Conservation (phyloP, 805 yeast genomes). For the Myxozyma udenii region DNA sequence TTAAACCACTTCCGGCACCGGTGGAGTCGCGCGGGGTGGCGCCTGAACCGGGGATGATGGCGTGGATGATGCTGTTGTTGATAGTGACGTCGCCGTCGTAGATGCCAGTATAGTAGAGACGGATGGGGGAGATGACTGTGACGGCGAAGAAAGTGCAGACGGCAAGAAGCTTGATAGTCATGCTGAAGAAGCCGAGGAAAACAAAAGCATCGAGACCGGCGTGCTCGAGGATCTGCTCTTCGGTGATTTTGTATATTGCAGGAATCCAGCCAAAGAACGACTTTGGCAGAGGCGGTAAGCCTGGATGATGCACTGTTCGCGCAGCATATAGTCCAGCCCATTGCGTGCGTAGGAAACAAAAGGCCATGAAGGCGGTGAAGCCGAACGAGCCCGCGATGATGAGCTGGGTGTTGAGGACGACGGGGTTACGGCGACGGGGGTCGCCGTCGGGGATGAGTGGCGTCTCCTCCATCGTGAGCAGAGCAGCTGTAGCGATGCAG, state of each 20-base stretch:
- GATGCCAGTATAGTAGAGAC: conserved; percentile 78
- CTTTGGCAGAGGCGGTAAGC: conserved; percentile 58
- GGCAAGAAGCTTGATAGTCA: conserved; percentile 69
- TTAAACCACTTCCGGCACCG: conserved; percentile 1
- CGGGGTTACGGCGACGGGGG: conserved; percentile 36
- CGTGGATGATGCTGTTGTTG: background rate
- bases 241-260: conserved; percentile 60
- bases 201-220: conserved; percentile 96
- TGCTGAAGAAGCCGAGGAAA: conserved; percentile 82
- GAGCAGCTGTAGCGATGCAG: too few species aligned
- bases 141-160: conserved; percentile 68
- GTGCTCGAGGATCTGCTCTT: conserved; percentile 73
- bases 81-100: conserved; percentile 45
- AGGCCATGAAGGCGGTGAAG: conserved; percentile 58
- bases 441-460: conserved; percentile 25
- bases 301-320: conserved; percentile 53
- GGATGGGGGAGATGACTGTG: conserved; percentile 74
- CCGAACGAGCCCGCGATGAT: conserved; percentile 70
- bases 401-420: conserved; percentile 76
- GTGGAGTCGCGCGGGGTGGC: background rate
- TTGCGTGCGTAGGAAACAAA: conserved; percentile 65
- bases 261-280: conserved; percentile 81
- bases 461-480: conserved; percentile 12
- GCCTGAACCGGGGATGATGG: background rate
- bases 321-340: conserved; percentile 87